Conservation (phyloP, 2,329 filamentous ascomycete species). For the Aspergillus japonicus region DNA sequence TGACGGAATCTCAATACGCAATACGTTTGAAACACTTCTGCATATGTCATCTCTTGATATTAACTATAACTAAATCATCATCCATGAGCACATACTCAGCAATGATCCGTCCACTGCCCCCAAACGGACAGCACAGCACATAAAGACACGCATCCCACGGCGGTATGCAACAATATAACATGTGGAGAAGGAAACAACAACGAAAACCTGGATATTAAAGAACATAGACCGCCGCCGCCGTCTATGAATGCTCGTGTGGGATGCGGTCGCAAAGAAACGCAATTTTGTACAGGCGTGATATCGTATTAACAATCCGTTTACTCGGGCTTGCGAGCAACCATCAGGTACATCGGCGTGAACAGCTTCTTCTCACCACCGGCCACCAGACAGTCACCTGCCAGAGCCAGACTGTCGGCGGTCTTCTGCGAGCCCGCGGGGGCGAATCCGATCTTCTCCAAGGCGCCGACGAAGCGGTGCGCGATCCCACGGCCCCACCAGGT, state of each 20-base stretch:
- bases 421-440: slow-evolving; percentile 85
- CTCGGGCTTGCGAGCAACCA: slow-evolving; percentile 83
- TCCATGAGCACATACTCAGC: slow-evolving; percentile 18
- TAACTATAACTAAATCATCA: slow-evolving; percentile 16
- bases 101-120: slow-evolving; percentile 18
- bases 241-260: slow-evolving; percentile 10
- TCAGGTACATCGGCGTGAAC: slow-evolving; percentile 99
- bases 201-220: slow-evolving; percentile 19
- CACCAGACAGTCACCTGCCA: slow-evolving; percentile 80
- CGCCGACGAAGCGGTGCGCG: slow-evolving; percentile 73
- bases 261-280: slow-evolving; percentile 9
- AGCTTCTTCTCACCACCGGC: slow-evolving; percentile 83
- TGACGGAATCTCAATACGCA: too few relatives aligned
- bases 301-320: slow-evolving; percentile 22
- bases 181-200: slow-evolving; percentile 8
- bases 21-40: too few relatives aligned
- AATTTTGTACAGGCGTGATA: slow-evolving; percentile 17
- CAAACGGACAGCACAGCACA: slow-evolving; percentile 13
- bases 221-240: slow-evolving; percentile 19
- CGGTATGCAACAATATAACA: slow-evolving; percentile 22
- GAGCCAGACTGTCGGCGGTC: slow-evolving; percentile 85
- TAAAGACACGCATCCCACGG: slow-evolving; percentile 17
- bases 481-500: slow-evolving; percentile 75
- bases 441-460: slow-evolving; percentile 70
- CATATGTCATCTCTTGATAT: background rate